phyloP scores from a whole-genome alignment of 495 filamentous ascomycete genomes.

The Tuber magnatum region DNA sequence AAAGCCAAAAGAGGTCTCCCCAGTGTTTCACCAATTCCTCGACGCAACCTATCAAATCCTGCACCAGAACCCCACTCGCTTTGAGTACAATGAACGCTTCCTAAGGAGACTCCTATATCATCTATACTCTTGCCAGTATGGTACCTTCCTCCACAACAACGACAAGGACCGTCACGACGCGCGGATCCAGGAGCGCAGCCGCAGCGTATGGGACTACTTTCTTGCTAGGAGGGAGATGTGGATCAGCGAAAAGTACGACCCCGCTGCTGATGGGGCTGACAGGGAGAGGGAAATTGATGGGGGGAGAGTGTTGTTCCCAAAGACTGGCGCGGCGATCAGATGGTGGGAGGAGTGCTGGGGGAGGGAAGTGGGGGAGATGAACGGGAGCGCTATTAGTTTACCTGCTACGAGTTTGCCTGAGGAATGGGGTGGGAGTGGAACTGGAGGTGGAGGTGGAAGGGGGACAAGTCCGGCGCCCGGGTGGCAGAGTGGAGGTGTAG shows the following conservation, averaged over 20 bases:
- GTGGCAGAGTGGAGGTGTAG: conserved; percentile 9
- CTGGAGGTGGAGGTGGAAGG: conserved; percentile 16
- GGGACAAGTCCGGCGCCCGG: conserved; percentile 27
- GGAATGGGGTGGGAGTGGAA: conserved; percentile 4
- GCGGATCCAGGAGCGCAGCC: conserved; percentile 61
- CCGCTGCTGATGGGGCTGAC: conserved; percentile 62
- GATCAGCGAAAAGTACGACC: conserved; percentile 69
- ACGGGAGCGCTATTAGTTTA: conserved; percentile 46
- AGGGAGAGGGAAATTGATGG: conserved; percentile 55
- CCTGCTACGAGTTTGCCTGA: not conserved
- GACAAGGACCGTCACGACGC: conserved; percentile 82
- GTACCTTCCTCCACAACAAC: conserved; percentile 91
- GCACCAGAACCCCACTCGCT: conserved; percentile 77
- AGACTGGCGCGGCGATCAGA: conserved; percentile 54
- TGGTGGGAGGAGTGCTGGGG: conserved; percentile 94
- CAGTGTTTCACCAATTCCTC: conserved; percentile 96
- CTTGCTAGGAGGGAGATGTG: conserved; percentile 70
- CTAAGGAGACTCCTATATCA: conserved; percentile 86
- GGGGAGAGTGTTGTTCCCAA: conserved; percentile 79
- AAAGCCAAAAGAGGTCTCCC: conserved; percentile 71
- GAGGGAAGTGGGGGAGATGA: conserved; percentile 86
- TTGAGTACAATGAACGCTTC: conserved; percentile 97
- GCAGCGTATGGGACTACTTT: conserved; percentile 95
- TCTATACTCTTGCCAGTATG: conserved; percentile 92
- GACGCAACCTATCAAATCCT: conserved; percentile 90